Evolutionary conservation across 495 filamentous ascomycete species (phyloP), one percentile per base, ranked within the genome.

Genomic region (Hypoxylon intermedium): DNA sequence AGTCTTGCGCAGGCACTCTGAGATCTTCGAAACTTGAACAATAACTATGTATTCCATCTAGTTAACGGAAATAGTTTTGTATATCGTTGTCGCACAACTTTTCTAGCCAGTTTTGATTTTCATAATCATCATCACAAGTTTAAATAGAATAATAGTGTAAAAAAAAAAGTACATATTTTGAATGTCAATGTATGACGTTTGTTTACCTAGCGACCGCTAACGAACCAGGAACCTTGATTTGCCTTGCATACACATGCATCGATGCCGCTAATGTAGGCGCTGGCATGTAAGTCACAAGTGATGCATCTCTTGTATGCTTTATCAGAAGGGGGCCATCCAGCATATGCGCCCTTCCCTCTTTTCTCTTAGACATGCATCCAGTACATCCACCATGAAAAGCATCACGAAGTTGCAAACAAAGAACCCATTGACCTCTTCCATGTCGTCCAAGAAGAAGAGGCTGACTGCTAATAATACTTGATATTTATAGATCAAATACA

Each of bases 321-420:
- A 3, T 50, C 13, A 37, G 34, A 37, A 37, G n/a, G n/a, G n/a
- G 7, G 24, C 24, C 3, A 26, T 26, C 34, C 34, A 37, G 11
- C 34, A 13, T 37, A 15, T 15, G 34, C 34, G n/a, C 34, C n/a
- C n/a, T 33, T 11, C 9, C 28, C 45, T 23, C 20, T 34, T 34
- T 42, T 38, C 48, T 43, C 37, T n/a, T 54, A 34, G 20, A 13
- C 31, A 56, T 36, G 7, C 42, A 21, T 37, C 42, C 48, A 11
- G 37, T 24, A 15, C n/a, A 58, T 58, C 46, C 63, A 70, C 45
- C 55, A 67, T 61, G 63, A 64, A 48, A 64, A 67, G 16, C 47
- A 60, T 65, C 53, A 12, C 38, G 42, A 57, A 58, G 28, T 57
- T 36, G 21, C 59, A 45, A 48, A 31, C 52, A 4, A 34, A 58